phyloP scores from a whole-genome alignment of 163 green algal species.

The Chloromonas sp. region DNA sequence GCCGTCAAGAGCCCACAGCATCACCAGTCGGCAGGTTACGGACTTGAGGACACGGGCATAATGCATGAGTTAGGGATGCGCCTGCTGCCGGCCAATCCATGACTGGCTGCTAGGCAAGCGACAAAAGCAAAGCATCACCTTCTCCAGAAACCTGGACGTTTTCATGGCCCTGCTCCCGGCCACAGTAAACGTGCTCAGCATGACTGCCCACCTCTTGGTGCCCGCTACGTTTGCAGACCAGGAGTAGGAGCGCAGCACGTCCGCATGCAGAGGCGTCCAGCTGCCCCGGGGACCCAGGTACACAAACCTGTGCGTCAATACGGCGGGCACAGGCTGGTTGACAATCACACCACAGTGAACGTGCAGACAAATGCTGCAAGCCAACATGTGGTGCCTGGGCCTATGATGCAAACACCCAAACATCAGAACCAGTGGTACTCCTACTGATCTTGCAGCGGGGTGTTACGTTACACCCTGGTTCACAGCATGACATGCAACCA shows the following conservation, averaged over 20 bases:
- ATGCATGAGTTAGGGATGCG: too few relatives aligned
- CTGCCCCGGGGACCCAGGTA: constrained; percentile 74
- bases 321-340: not conserved
- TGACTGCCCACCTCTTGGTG: constrained; percentile 51
- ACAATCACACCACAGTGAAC: not conserved
- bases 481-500: not conserved
- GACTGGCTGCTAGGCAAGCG: not conserved
- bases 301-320: constrained; percentile 71
- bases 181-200: too few relatives aligned
- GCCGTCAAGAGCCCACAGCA: too few relatives aligned
- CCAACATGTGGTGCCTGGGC: not conserved
- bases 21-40: too few relatives aligned
- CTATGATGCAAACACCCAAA: not conserved
- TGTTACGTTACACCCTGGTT: not conserved
- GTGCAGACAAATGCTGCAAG: not conserved
- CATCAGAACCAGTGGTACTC: not conserved
- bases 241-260: constrained; percentile 74
- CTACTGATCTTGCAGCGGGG: not conserved
- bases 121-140: constrained; percentile 1
- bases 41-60: too few relatives aligned
- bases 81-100: too few relatives aligned
- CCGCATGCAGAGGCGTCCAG: constrained; percentile 78
- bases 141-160: constrained; percentile 5
- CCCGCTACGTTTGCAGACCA: constrained; percentile 86
- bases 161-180: too few relatives aligned